Conservation (phyloP, 2,329 filamentous ascomycete genomes). For the Grosmannia serpens region DNA sequence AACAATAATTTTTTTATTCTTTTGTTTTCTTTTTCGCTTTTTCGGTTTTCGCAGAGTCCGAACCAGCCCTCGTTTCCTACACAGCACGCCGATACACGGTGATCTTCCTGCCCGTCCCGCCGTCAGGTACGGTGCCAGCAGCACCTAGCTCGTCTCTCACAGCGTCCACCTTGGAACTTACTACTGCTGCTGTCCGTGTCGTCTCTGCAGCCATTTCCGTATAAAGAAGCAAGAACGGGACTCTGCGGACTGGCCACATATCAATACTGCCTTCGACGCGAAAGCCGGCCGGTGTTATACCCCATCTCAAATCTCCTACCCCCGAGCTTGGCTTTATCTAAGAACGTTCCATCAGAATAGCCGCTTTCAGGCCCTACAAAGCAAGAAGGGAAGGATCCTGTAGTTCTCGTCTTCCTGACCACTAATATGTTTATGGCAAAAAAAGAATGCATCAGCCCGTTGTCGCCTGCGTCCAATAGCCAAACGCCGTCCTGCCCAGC, state of each 20-base stretch:
- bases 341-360: too few species aligned
- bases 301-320: too few species aligned
- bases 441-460: not conserved
- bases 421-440: not conserved
- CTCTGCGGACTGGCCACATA: too few species aligned
- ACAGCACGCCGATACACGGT: slow-evolving; percentile 47
- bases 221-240: too few species aligned
- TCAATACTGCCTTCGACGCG: too few species aligned
- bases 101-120: slow-evolving; percentile 33
- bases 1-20: not conserved
- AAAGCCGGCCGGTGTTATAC: too few species aligned
- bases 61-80: too few species aligned
- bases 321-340: too few species aligned
- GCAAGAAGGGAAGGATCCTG: not conserved
- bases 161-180: slow-evolving; percentile 53
- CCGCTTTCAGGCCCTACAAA: not conserved
- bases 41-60: slow-evolving; percentile 37
- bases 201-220: slow-evolving; percentile 44
- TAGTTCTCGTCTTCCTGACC: not conserved
- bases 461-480: not conserved
- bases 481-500: not conserved
- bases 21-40: not conserved
- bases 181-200: slow-evolving; percentile 33
- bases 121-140: slow-evolving; percentile 37
- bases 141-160: slow-evolving; percentile 42